Conservation (phyloP, 1,284 basidiomycete species). For the Golubevia pallescens region DNA sequence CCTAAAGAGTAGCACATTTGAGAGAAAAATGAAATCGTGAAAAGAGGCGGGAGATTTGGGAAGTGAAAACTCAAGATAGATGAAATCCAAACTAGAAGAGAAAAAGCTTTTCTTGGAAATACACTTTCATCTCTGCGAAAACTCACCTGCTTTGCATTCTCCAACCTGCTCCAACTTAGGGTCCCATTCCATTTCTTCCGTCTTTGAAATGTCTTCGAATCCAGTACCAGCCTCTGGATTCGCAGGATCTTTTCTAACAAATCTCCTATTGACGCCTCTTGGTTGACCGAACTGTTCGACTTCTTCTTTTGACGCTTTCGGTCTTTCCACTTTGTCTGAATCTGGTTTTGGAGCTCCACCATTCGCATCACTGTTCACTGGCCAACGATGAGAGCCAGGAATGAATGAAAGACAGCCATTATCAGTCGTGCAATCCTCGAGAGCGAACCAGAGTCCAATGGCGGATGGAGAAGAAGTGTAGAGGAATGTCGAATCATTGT, state of each 20-base stretch:
- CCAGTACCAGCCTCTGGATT: constrained; percentile 29
- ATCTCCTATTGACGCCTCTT: constrained; percentile 42
- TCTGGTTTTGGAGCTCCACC: neutral
- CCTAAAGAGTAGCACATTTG: constrained; percentile 11
- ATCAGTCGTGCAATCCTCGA: constrained; percentile 71
- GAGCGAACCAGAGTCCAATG: constrained; percentile 92
- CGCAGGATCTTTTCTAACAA: constrained; percentile 22
- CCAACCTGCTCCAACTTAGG: constrained; percentile 19
- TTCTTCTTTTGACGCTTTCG: constrained; percentile 7
- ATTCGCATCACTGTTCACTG: constrained; percentile 8
- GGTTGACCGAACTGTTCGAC: constrained; percentile 17
- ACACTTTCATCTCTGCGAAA: too few relatives aligned
- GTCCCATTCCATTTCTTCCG: constrained; percentile 35
- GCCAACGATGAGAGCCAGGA: constrained; percentile 32
- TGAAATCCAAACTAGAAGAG: too few relatives aligned
- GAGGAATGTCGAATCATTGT: constrained; percentile 70
- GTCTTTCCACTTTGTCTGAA: constrained; percentile 1
- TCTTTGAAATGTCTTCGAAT: constrained; percentile 15
- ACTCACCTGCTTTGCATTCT: constrained; percentile 33
- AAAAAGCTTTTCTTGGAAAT: too few relatives aligned
- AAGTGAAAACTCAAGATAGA: too few relatives aligned
- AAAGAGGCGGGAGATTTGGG: too few relatives aligned
- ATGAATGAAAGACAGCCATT: constrained; percentile 46
- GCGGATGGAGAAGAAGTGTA: constrained; percentile 90
- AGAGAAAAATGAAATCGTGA: neutral